These are phyloP conservation scores for Cinnamomum micranthum DNA, from an alignment of 164 flowering plant genomes.

Conservation along the genomic window DNA sequence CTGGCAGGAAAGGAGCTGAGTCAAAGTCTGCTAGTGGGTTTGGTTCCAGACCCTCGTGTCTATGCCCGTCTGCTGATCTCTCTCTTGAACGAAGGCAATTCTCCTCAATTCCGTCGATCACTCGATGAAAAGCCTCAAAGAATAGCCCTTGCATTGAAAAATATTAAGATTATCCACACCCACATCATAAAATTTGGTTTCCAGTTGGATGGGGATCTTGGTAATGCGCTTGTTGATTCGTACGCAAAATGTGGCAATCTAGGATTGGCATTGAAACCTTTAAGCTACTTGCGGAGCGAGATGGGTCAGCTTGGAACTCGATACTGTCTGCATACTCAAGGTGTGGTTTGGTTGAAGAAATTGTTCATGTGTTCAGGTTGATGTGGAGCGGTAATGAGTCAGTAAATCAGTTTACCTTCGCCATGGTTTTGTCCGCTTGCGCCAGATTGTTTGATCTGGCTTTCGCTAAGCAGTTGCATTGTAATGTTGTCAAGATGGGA, in stretches of 20 bases:
- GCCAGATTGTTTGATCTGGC: conserved; percentile 34
- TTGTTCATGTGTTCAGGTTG: conserved; percentile 33
- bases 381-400: conserved; percentile 35
- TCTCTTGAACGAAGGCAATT: conserved; percentile 45
- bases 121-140: conserved; percentile 58
- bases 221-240: conserved; percentile 61
- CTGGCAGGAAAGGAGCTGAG: conserved; percentile 2
- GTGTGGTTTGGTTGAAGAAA: conserved; percentile 33
- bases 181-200: conserved; percentile 47
- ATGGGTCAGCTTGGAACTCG: conserved; percentile 71
- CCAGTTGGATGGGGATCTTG: conserved; percentile 44
- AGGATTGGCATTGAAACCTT: conserved; percentile 47
- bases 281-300: conserved; percentile 35
- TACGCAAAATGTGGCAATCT: conserved; percentile 73
- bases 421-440: conserved; percentile 66
- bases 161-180: conserved; percentile 48
- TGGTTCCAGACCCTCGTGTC: conserved; percentile 6
- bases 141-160: conserved; percentile 21
- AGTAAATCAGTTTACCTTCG: conserved; percentile 67
- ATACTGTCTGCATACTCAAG: conserved; percentile 53
- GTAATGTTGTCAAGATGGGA: conserved; percentile 54
- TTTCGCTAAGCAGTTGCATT: conserved; percentile 62
- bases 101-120: conserved; percentile 31
- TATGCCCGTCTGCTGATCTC: conserved; percentile 27
- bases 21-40: conserved; percentile 1